A percentile compares a stretch with the other conserved stretches of the same genome.
Conservation (phyloP, 768 basidiomycete species). For the Lactarius indigo region DNA sequence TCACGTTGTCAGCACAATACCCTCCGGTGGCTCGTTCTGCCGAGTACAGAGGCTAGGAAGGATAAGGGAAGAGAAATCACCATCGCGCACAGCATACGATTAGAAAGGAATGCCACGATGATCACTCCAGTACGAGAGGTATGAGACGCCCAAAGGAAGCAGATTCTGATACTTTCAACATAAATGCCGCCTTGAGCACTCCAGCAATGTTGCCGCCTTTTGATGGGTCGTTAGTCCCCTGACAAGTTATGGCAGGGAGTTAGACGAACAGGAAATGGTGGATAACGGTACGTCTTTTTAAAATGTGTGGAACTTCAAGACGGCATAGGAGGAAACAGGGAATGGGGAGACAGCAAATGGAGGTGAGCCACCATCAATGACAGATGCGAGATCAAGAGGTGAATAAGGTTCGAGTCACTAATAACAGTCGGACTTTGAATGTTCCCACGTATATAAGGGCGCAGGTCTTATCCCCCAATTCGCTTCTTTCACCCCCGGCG, state of each 20-base stretch:
- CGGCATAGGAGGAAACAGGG: background rate
- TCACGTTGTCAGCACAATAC: background rate
- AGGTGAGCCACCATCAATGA: constrained; percentile 8
- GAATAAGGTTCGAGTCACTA: constrained; percentile 24
- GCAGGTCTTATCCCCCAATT: background rate
- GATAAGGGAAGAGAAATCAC: background rate
- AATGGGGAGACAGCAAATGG: background rate
- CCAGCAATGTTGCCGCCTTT: background rate
- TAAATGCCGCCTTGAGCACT: constrained; percentile 2
- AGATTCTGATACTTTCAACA: background rate
- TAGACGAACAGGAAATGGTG: background rate
- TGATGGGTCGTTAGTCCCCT: background rate
- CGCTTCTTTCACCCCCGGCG: constrained; percentile 17
- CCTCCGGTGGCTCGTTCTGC: background rate
- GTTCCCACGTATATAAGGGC: constrained; percentile 18
- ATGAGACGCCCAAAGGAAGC: background rate
- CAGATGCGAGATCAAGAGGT: constrained; percentile 24
- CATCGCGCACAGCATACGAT: background rate
- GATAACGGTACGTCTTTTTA: background rate
- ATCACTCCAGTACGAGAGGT: background rate
- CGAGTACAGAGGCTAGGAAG: background rate
- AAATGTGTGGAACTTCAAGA: background rate
- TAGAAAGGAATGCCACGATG: background rate
- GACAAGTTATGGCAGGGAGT: too few relatives aligned
- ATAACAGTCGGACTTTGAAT: constrained; percentile 23